Base-by-base conservation (phyloP, 768 basidiomycete genomes). In the Daedaleopsis sinensis region DNA sequence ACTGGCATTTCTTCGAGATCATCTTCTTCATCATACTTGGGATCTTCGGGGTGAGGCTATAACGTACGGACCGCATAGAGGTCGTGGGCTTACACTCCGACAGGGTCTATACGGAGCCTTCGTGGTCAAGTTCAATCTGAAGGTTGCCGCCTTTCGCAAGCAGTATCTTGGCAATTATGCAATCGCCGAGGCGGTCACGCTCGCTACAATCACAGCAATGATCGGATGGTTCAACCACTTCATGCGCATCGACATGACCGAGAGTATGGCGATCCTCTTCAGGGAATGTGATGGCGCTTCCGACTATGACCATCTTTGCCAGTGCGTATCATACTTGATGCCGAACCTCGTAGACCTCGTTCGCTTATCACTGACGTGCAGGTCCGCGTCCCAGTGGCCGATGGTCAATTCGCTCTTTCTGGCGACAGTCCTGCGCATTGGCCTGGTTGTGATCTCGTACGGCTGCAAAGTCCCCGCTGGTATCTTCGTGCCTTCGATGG, bases 1-100 rank as follows among this genome's bases (percentile, higher is more conserved):
- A 95, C 69, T 99, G 97, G 97, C 97, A 98, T 72, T 98, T 96
- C 77, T 98, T 98, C 71, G 97, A 98, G 71, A 92, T 99, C 53
- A 89, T 97, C 18, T 96, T 96, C 74, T 99, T 96, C 75, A 82
- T 98, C 55, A 85, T 98, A 60, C 85, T 99, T 44, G 97, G 97
- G 11, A 82, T 98, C 63, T 99, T 99, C 73, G 97, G 97, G 51
- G 96, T 96, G 70, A 62, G 85, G 76, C 18, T 38, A 11, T 35
- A 32, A 0, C 16, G 3, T 44, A 52, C 37, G 42, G 24, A 6
- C 35, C 57, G 36, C 15, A 52, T 35, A 44, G 7, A 35, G 36
- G 24, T 4, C 27, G n/a, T 42, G 18, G 48, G 16, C 56, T 64
- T 15, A 59, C 11, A 12, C 5, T 24, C 35, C 8, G 3, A 19